phyloP scores from a whole-genome alignment of 176 grass and related monocot genomes.

The Chloris gayana region DNA sequence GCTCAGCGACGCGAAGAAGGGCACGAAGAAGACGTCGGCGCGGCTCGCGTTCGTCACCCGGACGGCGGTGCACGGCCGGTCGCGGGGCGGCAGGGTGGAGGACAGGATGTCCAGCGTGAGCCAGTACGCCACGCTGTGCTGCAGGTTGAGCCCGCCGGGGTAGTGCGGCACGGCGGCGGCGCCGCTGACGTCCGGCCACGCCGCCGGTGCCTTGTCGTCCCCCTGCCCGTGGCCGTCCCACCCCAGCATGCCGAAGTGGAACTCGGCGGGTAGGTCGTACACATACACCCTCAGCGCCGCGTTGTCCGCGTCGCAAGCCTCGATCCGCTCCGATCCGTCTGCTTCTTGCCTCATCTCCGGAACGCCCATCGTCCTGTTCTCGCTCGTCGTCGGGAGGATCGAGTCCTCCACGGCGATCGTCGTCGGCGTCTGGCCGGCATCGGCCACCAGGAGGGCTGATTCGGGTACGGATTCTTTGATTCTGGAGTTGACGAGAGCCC shows the following conservation, averaged over 20 bases:
- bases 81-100: slow-evolving; percentile 38
- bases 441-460: slow-evolving; percentile 35
- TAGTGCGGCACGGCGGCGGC: slow-evolving; percentile 56
- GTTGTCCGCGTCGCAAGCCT: slow-evolving; percentile 47
- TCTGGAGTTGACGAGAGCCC: slow-evolving; percentile 62
- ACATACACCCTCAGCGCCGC: slow-evolving; percentile 65
- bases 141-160: slow-evolving; percentile 86
- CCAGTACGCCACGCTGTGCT: slow-evolving; percentile 94
- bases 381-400: background rate
- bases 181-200: slow-evolving; percentile 69
- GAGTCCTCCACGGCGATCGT: slow-evolving; percentile 5
- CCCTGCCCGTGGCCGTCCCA: slow-evolving; percentile 42
- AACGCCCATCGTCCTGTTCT: background rate
- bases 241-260: slow-evolving; percentile 85
- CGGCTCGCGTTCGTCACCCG: slow-evolving; percentile 66
- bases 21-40: slow-evolving; percentile 81
- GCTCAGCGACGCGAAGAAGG: slow-evolving; percentile 88
- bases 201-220: slow-evolving; percentile 21
- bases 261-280: slow-evolving; percentile 72
- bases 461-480: slow-evolving; percentile 37
- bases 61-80: slow-evolving; percentile 58
- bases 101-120: slow-evolving; percentile 77
- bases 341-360: background rate
- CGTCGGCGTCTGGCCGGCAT: slow-evolving; percentile 16
- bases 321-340: background rate